phyloP scores from a whole-genome alignment of 768 basidiomycete species.

The Leccinum subgranulosum region DNA sequence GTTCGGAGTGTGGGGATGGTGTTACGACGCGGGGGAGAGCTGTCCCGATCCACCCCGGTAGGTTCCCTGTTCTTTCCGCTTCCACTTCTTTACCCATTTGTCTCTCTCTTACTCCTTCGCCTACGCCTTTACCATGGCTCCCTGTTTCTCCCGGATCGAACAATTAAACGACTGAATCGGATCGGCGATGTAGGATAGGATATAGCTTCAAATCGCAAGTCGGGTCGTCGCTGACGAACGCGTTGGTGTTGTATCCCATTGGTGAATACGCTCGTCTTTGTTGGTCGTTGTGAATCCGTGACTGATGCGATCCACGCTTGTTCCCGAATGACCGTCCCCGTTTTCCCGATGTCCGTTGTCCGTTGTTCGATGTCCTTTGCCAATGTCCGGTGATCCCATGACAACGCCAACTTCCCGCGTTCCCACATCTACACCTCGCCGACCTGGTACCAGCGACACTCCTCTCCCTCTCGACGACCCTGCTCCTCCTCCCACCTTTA shows the following conservation, averaged over 20 bases:
- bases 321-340: neutral
- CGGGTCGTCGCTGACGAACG: neutral
- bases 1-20: neutral
- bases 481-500: neutral
- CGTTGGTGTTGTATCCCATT: neutral
- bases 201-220: neutral
- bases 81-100: neutral
- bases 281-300: neutral
- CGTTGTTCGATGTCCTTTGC: neutral
- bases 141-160: neutral
- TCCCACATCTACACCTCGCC: too few species aligned
- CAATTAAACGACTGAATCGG: neutral
- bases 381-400: neutral
- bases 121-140: neutral
- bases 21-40: neutral
- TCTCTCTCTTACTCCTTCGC: neutral
- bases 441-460: neutral
- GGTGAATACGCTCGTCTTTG: neutral
- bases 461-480: neutral
- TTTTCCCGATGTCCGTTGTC: too few species aligned
- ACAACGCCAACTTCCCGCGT: neutral
- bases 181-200: neutral
- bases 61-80: neutral
- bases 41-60: neutral
- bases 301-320: neutral